Percentiles rank a stretch among this genome's conserved stretches.
phyloP scores from a whole-genome alignment of 805 yeast species.

The Saccharomycopsis olivae region DNA sequence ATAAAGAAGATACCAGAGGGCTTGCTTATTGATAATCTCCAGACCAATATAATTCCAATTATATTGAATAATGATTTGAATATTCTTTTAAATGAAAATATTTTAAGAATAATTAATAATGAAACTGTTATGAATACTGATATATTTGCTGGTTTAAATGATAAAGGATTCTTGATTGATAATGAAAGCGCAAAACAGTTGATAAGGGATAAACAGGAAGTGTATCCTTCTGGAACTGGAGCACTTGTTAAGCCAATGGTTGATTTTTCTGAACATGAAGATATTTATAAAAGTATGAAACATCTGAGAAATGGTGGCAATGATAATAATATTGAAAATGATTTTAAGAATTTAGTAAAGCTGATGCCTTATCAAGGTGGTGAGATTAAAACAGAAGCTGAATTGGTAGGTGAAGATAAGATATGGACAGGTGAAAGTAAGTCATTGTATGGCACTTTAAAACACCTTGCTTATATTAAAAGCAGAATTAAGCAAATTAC shows the following conservation, averaged over 20 bases:
- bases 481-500: no score
- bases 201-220: not conserved
- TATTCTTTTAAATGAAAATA: conserved; percentile 41
- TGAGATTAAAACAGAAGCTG: conserved; percentile 1
- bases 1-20: conserved; percentile 52
- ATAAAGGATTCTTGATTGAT: conserved; percentile 23
- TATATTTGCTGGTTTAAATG: conserved; percentile 23
- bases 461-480: conserved; percentile 1
- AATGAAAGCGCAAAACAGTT: not conserved
- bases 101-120: conserved; percentile 40
- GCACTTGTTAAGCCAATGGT: conserved; percentile 6
- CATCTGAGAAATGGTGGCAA: conserved; percentile 25
- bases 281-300: not conserved
- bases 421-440: not conserved
- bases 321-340: not conserved
- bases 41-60: conserved; percentile 48
- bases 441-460: not conserved
- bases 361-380: conserved; percentile 2
- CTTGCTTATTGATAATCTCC: conserved; percentile 55
- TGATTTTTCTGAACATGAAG: not conserved
- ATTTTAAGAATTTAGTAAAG: conserved; percentile 4
- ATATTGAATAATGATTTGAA: conserved; percentile 52
- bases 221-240: conserved; percentile 26
- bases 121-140: conserved; percentile 36
- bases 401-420: conserved; percentile 7